Evolutionary conservation across 2,329 filamentous ascomycete genomes (phyloP).

Genomic region (Dryadomyces quercus-mongolicae): DNA sequence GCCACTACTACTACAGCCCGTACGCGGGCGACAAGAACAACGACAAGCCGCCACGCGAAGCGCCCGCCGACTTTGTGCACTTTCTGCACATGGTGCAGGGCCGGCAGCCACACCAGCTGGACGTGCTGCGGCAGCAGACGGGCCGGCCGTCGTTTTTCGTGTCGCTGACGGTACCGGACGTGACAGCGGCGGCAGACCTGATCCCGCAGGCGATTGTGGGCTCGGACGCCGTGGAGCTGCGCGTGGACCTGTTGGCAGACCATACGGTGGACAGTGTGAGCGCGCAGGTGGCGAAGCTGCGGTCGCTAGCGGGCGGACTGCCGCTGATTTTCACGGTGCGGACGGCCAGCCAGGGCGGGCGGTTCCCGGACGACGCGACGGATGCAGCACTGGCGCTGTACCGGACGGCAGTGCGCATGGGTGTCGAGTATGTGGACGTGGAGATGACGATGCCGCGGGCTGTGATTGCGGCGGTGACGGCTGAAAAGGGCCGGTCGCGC

Average conservation of each 20-base stretch:
- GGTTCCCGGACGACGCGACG: slow-evolving; percentile 66
- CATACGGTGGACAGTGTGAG: slow-evolving; percentile 64
- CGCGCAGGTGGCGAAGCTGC: slow-evolving; percentile 68
- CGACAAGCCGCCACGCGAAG: slow-evolving; percentile 22
- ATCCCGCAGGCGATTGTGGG: slow-evolving; percentile 68
- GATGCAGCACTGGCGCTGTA: slow-evolving; percentile 67
- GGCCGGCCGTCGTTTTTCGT: slow-evolving; percentile 74
- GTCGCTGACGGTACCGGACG: slow-evolving; percentile 70
- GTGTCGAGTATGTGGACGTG: slow-evolving; percentile 84
- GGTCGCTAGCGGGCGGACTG: slow-evolving; percentile 40
- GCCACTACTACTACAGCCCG: slow-evolving; percentile 83
- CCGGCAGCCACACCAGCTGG: slow-evolving; percentile 40
- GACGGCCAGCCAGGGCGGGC: slow-evolving; percentile 74
- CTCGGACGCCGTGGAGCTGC: slow-evolving; percentile 83
- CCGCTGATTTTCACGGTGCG: slow-evolving; percentile 90
- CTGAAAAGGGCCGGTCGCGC: slow-evolving; percentile 57
- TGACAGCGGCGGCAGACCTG: slow-evolving; percentile 49
- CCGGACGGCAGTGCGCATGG: slow-evolving; percentile 64
- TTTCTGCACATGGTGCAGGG: slow-evolving; percentile 63
- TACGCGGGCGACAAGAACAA: slow-evolving; percentile 25
- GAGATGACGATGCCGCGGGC: slow-evolving; percentile 76
- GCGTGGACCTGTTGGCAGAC: slow-evolving; percentile 82
- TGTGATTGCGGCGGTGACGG: slow-evolving; percentile 57
- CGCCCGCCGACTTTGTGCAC: slow-evolving; percentile 57
- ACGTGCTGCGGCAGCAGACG: slow-evolving; percentile 47